These are phyloP conservation scores for Termitomyces sp. DNA, from an alignment of 768 basidiomycete species.

Conservation along the genomic window DNA sequence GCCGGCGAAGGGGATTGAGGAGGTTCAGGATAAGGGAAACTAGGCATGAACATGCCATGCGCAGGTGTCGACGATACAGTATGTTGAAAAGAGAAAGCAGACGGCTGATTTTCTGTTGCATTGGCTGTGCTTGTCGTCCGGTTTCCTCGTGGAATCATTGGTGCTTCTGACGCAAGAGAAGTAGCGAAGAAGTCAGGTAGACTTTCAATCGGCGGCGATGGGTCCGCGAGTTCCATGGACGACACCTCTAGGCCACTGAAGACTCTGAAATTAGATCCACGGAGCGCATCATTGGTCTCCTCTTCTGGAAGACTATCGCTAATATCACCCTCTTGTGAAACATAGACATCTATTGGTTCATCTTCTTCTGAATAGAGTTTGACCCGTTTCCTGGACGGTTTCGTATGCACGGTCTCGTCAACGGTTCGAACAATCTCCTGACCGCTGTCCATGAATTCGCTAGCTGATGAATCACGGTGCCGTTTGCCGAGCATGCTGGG, in stretches of 20 bases:
- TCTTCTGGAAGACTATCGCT: constrained; percentile 13
- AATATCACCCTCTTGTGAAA: constrained; percentile 3
- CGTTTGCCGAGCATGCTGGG: constrained; percentile 62
- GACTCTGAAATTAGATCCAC: constrained; percentile 40
- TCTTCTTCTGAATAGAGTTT: constrained; percentile 25
- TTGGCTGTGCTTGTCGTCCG: constrained; percentile 41
- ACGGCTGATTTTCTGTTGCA: constrained; percentile 50
- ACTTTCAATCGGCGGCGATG: constrained; percentile 45
- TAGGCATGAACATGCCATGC: constrained; percentile 37
- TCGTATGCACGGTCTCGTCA: constrained; percentile 33
- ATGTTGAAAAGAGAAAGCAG: constrained; percentile 45
- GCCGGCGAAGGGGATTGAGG: constrained; percentile 56
- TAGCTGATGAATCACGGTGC: constrained; percentile 46
- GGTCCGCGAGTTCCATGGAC: constrained; percentile 30
- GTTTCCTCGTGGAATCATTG: constrained; percentile 8
- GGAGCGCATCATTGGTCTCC: constrained; percentile 14
- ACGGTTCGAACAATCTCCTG: constrained; percentile 32
- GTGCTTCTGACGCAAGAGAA: constrained; percentile 22
- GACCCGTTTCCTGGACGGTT: constrained; percentile 50
- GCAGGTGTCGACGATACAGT: constrained; percentile 48
- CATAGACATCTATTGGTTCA: not conserved
- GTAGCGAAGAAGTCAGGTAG: constrained; percentile 49
- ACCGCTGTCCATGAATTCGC: constrained; percentile 36
- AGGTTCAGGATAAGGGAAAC: constrained; percentile 49
- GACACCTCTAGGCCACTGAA: constrained; percentile 38